phyloP scores from a whole-genome alignment of 331 rosid species.

The Erythrophleum ivorense region DNA sequence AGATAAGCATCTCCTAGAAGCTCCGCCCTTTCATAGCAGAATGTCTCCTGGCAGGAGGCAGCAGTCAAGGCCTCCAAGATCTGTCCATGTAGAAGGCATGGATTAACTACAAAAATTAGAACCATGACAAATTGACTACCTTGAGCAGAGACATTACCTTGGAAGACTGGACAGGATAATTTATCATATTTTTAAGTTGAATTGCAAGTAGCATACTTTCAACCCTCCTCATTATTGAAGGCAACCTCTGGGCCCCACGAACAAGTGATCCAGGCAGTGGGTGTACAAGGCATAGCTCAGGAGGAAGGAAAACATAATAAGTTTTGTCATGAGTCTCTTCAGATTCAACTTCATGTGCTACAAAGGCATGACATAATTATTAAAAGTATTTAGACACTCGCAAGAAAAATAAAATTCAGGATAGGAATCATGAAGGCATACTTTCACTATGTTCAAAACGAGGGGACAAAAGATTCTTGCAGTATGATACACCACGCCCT shows the following conservation, averaged over 20 bases:
- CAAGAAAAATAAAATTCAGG: conserved; percentile 20
- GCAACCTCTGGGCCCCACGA: conserved; percentile 98
- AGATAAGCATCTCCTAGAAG: conserved; percentile 98
- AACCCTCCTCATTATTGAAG: conserved; percentile 98
- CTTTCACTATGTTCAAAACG: conserved; percentile 93
- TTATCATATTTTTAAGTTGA: conserved; percentile 78
- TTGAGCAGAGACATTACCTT: conserved; percentile 62
- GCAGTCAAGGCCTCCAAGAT: conserved; percentile 99
- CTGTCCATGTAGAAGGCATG: conserved; percentile 54
- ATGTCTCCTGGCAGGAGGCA: conserved; percentile 99
- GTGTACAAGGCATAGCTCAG: conserved; percentile 90
- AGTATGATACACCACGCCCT: conserved; percentile 98
- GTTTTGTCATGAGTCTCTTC: conserved; percentile 90
- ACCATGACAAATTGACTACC: conserved; percentile 34
- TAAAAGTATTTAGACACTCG: conserved; percentile 28
- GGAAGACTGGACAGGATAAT: conserved; percentile 69
- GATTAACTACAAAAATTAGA: conserved; percentile 35
- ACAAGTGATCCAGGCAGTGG: conserved; percentile 94
- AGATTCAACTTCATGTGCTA: conserved; percentile 76
- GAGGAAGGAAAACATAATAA: conserved; percentile 96
- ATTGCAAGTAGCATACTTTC: conserved; percentile 98
- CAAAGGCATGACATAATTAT: conserved; percentile 44
- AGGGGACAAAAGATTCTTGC: conserved; percentile 97
- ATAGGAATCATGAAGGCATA: conserved; percentile 45
- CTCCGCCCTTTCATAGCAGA: conserved; percentile 99